phyloP scores from a whole-genome alignment of 78 protist genomes.

The Capsaspora owczarzaki region DNA sequence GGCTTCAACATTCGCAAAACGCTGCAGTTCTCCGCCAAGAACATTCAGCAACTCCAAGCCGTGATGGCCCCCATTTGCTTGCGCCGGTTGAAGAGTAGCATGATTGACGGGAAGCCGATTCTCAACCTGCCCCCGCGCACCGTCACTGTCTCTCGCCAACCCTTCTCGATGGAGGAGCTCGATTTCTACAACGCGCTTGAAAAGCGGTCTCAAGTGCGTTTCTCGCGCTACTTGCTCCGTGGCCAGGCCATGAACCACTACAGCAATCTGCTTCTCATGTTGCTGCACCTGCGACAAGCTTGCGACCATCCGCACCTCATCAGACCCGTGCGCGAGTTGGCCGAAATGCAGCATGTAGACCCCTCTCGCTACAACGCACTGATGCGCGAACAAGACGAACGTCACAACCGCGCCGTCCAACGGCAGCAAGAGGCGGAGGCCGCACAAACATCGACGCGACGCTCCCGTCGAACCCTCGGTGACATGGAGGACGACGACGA shows the following conservation, averaged over 20 bases:
- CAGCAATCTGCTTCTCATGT: not conserved
- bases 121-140: not conserved
- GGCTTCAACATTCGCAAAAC: too few species aligned
- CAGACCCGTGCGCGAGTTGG: not conserved
- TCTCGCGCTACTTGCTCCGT: not conserved
- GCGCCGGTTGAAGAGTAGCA: conserved; percentile 11
- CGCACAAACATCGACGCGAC: too few species aligned
- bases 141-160: not conserved
- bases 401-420: too few species aligned
- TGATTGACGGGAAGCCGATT: not conserved
- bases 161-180: not conserved
- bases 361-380: too few species aligned
- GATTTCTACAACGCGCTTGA: not conserved
- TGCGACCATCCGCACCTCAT: conserved; percentile 16
- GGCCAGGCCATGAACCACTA: not conserved
- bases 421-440: too few species aligned
- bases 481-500: too few species aligned
- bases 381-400: too few species aligned
- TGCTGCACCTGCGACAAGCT: conserved; percentile 23
- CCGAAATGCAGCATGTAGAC: not conserved
- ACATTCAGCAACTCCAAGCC: not conserved
- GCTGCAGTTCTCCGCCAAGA: too few species aligned
- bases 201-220: not conserved
- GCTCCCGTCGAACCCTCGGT: too few species aligned
- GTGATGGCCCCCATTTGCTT: not conserved